Base-by-base conservation (phyloP, 495 filamentous ascomycete genomes). In the Cairneyella variabilis region DNA sequence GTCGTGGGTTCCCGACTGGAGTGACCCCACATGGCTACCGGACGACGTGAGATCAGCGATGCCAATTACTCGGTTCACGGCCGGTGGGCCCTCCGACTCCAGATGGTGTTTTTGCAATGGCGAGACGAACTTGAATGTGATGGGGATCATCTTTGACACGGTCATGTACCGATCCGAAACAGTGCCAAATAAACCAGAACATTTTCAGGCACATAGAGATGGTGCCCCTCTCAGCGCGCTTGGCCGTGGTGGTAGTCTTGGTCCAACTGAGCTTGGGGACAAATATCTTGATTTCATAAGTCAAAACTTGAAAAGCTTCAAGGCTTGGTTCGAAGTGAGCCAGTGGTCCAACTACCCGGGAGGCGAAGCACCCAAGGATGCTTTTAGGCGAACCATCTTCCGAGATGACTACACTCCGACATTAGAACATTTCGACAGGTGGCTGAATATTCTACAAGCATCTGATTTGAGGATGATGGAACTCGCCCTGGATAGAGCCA, bases 1-100 rank as follows among this genome's bases (percentile, higher is more conserved):
- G 40, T 50, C 48, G 2, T 50, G 48, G 48, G 48, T 38, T 3
- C 30, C 34, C 5, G 48, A 50, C 25, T 50, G 48, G 48, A 50
- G 48, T 28, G 30, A 39, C 12, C 4, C 9, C 17, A 26, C 21
- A 11, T 50, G 18, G 30, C 20, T 12, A 11, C 17, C 34, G 18
- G 48, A 20, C 4, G 48, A 50, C 34, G 8, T 14, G 14, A 34
- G 30, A 34, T 34, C 8, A 8, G 8, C 30, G 8, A 14, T 34
- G 8, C 8, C 14, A 8, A 8, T 8, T 8, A 14, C 8, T 14
- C 30, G 30, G 8, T 34, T 34, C 14, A 14, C 30, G 14, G 30
- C 30, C 8, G 8, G 30, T 34, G 30, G 30, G 30, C 30, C 30
- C 30, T 34, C 30, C 8, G 30, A 34, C 30, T 14, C 30, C 8